Percentiles rank a stretch among this genome's conserved stretches.
Conservation (phyloP, 306 rosid genomes). For the barrel medic (Medicago truncatula) region MtrunA17r5.0-ANR NC_053047.1:2133001-2133500, state of each 20-base stretch:
- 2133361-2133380: conserved; percentile 21
- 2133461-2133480: not conserved
- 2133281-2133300: conserved; percentile 23
- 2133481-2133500: conserved; percentile 6
- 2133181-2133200: not conserved
- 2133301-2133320: conserved; percentile 29
- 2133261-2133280: conserved; percentile 33
- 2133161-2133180: not conserved
- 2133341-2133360: conserved; percentile 13
- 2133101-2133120: too few relatives aligned
- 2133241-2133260: conserved; percentile 36
- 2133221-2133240: conserved; percentile 26
- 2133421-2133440: not conserved
- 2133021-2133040: too few relatives aligned
- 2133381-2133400: conserved; percentile 36
- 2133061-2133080: not conserved
- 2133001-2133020: not conserved
- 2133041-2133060: not conserved
- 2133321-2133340: not conserved
- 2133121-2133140: not conserved
- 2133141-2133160: not conserved
- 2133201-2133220: not conserved
- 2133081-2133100: too few relatives aligned
- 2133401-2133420: not conserved
- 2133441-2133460: conserved; percentile 11